Evolutionary conservation across 2,329 filamentous ascomycete species (phyloP).

Genomic region (Chaetomiaceae sp.): DNA sequence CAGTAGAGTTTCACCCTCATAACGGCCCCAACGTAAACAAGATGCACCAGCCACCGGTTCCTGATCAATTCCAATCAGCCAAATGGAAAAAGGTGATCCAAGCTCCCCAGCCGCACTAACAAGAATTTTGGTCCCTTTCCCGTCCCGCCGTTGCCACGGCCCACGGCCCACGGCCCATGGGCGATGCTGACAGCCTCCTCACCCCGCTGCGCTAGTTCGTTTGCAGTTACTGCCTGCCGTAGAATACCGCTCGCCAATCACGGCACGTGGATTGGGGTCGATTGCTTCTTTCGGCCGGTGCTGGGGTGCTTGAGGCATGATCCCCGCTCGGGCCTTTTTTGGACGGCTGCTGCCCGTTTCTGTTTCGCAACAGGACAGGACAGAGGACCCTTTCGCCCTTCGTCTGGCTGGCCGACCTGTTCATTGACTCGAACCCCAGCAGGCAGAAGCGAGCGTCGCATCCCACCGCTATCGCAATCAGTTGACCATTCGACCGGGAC

Average conservation of each 20-base stretch:
- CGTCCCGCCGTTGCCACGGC: slow-evolving; percentile 15
- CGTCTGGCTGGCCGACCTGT: background rate
- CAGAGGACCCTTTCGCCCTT: slow-evolving; percentile 1
- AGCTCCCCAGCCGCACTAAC: background rate
- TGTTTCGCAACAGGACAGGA: no score
- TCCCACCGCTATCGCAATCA: no score
- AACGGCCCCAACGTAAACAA: no score
- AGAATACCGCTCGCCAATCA: slow-evolving; percentile 6
- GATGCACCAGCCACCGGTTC: background rate
- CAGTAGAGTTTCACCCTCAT: no score
- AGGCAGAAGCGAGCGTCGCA: background rate
- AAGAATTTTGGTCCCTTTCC: background rate
- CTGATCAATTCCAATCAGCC: no score
- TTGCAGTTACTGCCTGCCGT: background rate
- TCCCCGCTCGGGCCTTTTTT: slow-evolving; percentile 3
- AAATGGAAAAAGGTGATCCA: background rate
- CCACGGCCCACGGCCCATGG: background rate
- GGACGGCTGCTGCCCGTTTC: no score
- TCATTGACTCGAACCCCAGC: no score
- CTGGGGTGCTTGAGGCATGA: background rate
- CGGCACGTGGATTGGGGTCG: background rate
- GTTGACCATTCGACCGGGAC: no score
- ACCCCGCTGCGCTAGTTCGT: slow-evolving; percentile 10
- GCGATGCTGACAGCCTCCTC: background rate
- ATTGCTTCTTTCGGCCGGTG: slow-evolving; percentile 13